Evolutionary conservation across 2,329 filamentous ascomycete genomes (phyloP), one percentile per base, ranked within the genome.

Genomic region (Biscogniauxia mediterranea): DNA sequence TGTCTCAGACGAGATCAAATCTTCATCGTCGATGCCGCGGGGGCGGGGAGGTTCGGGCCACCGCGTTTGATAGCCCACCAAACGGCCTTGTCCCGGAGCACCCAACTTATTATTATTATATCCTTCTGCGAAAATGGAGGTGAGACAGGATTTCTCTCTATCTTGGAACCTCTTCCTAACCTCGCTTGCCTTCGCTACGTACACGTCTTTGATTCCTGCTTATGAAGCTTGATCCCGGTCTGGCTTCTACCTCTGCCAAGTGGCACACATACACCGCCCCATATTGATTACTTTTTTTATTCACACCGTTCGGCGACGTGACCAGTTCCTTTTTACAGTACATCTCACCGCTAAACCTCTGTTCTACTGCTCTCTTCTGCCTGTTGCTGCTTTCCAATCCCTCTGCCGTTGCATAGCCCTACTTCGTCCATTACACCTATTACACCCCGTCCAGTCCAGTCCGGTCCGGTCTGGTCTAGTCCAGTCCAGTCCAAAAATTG

Each of bases 41-140:
- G 64, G 64, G 68, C 67, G 65, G 67, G 69, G 66, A 68, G 59
- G 60, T 61, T 66, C 67, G 66, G 68, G 68, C 63, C 66, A 59
- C 60, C 61, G 66, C 59, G 64, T 69, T 66, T 66, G 62, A 66
- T 64, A 68, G 66, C 61, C 67, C 63, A 64, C 62, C 66, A 66
- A 68, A 66, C 58, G 57, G 56, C 61, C 60, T 26, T 25, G 52
- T n/a, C 50, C 56, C 38, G 17, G 56, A 19, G 23, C 13, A 51
- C 52, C 25, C 19, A 52, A 52, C 17, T 21, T 52, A 21, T 21
- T 13, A 59, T 28, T 52, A 32, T 13, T 32, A 32, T 8, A 32
- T 9, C 28, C 11, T 32, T 32, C 28, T 54, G 19, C 55, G 56
- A 61, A 57, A 56, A 64, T 58, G 60, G 61, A 55, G 52, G 60